A percentile compares a stretch with the other conserved stretches of the same genome.
Evolutionary conservation across 129 eudicot species (phyloP).

Genomic region (Saposhnikovia divaricata): DNA sequence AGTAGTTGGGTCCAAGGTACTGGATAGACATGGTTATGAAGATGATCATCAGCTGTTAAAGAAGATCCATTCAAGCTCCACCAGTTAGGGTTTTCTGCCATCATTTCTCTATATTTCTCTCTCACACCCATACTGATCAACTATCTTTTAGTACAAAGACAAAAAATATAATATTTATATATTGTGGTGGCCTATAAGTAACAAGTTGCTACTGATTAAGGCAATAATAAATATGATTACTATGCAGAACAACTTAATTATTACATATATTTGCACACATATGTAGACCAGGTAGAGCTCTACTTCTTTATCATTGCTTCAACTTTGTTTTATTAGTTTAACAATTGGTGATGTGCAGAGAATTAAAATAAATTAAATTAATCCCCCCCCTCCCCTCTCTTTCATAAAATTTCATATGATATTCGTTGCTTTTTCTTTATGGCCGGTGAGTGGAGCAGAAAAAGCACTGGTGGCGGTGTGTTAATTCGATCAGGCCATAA

Average conservation of each 20-base stretch:
- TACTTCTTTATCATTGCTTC: neutral
- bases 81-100: constrained; percentile 58
- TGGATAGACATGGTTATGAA: constrained; percentile 36
- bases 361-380: neutral
- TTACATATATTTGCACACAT: neutral
- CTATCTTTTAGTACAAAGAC: neutral
- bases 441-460: neutral
- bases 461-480: neutral
- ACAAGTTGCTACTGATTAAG: neutral
- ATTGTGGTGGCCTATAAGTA: neutral
- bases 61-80: constrained; percentile 51
- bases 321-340: neutral
- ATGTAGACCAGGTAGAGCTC: neutral
- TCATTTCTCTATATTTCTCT: constrained; percentile 21
- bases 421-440: neutral
- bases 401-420: neutral
- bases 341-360: neutral
- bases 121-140: neutral
- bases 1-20: constrained; percentile 77
- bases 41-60: neutral
- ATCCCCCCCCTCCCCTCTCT: neutral
- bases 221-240: neutral
- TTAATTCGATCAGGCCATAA: neutral
- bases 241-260: neutral
- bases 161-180: neutral